phyloP scores from a whole-genome alignment of 2,329 filamentous ascomycete species.

The Trichoderma sp. region DNA sequence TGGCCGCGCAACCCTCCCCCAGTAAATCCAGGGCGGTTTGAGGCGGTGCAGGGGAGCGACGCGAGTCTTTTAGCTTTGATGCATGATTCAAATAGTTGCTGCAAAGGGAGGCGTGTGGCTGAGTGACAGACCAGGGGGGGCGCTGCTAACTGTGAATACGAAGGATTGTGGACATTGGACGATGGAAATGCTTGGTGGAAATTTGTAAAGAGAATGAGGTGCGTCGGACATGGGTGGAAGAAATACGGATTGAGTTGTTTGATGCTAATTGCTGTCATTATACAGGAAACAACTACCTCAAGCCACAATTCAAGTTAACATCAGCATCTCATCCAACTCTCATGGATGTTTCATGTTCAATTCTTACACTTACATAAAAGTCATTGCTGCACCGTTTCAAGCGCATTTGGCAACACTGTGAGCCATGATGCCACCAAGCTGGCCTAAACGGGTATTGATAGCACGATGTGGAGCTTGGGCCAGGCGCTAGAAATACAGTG shows the following conservation, averaged over 20 bases:
- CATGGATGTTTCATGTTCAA: neutral
- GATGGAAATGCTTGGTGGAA: neutral
- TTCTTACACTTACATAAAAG: neutral
- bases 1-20: neutral
- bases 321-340: neutral
- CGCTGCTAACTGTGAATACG: neutral
- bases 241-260: neutral
- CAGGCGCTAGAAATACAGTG: conserved; percentile 4
- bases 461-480: neutral
- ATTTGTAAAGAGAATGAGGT: neutral
- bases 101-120: neutral
- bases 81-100: neutral
- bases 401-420: neutral
- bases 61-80: conserved; percentile 1
- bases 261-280: neutral
- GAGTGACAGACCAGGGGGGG: neutral
- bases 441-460: neutral
- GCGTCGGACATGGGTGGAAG: neutral
- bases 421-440: neutral
- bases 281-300: neutral
- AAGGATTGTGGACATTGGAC: neutral
- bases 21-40: neutral
- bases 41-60: neutral
- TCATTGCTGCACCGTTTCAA: neutral
- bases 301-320: neutral